Evolutionary conservation across 2,329 filamentous ascomycete genomes (phyloP).

Genomic region (Reticulascus tulasneorum): DNA sequence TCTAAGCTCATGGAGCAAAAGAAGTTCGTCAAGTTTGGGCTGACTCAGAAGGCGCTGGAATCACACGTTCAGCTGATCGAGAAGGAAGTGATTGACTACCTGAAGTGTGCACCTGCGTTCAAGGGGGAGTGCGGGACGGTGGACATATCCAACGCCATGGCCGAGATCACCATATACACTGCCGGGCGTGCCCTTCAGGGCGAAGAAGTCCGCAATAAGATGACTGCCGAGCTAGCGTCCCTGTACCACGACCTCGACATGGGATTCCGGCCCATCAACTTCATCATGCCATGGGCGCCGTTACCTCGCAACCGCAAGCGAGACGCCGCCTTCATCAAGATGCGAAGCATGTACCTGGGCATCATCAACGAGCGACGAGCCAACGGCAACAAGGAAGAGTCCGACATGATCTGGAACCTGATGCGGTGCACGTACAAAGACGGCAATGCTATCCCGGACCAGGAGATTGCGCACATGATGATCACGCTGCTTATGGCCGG

Average conservation of each 20-base stretch:
- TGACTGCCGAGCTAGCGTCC: constrained; percentile 68
- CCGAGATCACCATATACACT: constrained; percentile 79
- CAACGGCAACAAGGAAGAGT: constrained; percentile 42
- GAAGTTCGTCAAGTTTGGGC: constrained; percentile 72
- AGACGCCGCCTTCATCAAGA: constrained; percentile 66
- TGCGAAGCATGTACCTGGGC: constrained; percentile 66
- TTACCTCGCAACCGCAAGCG: constrained; percentile 71
- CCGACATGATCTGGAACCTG: constrained; percentile 75
- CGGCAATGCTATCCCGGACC: constrained; percentile 63
- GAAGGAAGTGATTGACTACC: constrained; percentile 62
- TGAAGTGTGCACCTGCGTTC: constrained; percentile 54
- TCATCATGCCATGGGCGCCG: constrained; percentile 75
- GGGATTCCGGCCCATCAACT: constrained; percentile 78
- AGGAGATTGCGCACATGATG: constrained; percentile 81
- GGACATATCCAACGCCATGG: constrained; percentile 64
- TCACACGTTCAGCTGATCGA: constrained; percentile 69
- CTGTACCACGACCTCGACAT: constrained; percentile 78
- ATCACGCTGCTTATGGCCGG: constrained; percentile 82
- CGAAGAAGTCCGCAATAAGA: constrained; percentile 67
- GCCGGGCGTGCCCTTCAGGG: constrained; percentile 72
- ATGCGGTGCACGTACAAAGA: constrained; percentile 76
- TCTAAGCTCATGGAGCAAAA: constrained; percentile 87
- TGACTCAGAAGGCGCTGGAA: constrained; percentile 61
- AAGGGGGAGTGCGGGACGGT: constrained; percentile 56
- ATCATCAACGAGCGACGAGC: constrained; percentile 63